phyloP scores from a whole-genome alignment of 495 filamentous ascomycete genomes.

The Astrocystis sublimbata region DNA sequence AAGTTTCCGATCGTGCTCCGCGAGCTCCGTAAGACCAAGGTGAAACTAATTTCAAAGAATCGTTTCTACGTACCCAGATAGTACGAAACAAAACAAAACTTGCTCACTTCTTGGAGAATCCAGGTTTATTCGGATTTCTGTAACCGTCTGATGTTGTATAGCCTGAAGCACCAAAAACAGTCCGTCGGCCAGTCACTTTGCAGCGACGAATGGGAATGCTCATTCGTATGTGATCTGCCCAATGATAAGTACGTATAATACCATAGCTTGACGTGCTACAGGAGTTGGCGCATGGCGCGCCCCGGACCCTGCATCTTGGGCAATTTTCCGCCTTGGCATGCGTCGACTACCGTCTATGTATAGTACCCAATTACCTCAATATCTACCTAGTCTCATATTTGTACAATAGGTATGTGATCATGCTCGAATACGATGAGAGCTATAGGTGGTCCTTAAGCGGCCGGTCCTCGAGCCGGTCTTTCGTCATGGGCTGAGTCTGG shows the following conservation, averaged over 20 bases:
- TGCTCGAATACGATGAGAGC: background rate
- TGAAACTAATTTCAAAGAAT: constrained; percentile 23
- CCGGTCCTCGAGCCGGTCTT: constrained; percentile 6
- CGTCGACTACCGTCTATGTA: background rate
- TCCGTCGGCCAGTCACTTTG: background rate
- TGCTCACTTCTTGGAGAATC: constrained; percentile 18
- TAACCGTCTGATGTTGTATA: constrained; percentile 1
- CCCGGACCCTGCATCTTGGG: constrained; percentile 2
- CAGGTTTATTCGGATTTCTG: background rate
- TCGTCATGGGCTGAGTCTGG: constrained; percentile 22
- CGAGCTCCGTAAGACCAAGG: constrained; percentile 16
- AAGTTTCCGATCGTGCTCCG: constrained; percentile 28
- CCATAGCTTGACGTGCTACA: background rate
- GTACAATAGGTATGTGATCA: background rate
- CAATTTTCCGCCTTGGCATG: constrained; percentile 4
- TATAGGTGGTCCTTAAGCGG: background rate
- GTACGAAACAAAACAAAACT: constrained; percentile 15
- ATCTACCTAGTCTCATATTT: background rate
- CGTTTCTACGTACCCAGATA: no score
- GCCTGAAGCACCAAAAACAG: constrained; percentile 11
- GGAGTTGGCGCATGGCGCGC: background rate
- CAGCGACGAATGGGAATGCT: no score
- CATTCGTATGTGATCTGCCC: background rate
- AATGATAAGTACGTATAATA: background rate
- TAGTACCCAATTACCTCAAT: background rate